Percentiles rank a stretch among this genome's conserved stretches.
These are phyloP conservation scores for Hemisphaericaspora subhashii DNA, from an alignment of 1,139 yeast genomes.

Conservation along the genomic window DNA sequence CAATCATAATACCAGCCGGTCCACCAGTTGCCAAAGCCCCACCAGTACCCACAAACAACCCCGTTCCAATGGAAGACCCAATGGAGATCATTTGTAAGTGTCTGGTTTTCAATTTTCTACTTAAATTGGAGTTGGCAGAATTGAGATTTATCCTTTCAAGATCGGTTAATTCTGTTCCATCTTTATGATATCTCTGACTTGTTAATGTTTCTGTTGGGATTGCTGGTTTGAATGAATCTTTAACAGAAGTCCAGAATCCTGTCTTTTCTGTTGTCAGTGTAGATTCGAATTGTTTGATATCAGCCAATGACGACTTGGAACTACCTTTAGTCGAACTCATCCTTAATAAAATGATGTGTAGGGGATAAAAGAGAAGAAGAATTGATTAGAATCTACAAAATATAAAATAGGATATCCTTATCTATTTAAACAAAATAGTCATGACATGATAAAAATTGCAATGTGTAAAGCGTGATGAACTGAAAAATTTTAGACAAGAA, in stretches of 20 bases:
- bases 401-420: not conserved
- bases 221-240: constrained; percentile 40
- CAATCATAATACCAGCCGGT: constrained; percentile 64
- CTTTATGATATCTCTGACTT: constrained; percentile 15
- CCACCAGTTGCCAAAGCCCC: constrained; percentile 54
- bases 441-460: constrained; percentile 2
- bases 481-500: not conserved
- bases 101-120: constrained; percentile 34
- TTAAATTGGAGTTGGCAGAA: constrained; percentile 41
- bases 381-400: not conserved
- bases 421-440: not conserved
- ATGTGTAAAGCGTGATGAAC: not conserved
- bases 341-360: no score
- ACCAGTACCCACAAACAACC: constrained; percentile 35
- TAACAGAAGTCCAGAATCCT: constrained; percentile 27
- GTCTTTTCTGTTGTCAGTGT: not conserved
- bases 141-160: constrained; percentile 36
- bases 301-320: not conserved
- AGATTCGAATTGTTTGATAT: not conserved
- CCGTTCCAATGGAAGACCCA: constrained; percentile 78
- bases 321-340: constrained; percentile 5
- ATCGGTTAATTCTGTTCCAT: constrained; percentile 26
- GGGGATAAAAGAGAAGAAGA: not conserved
- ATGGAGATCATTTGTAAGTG: constrained; percentile 68
- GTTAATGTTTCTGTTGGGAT: constrained; percentile 21